Base-by-base conservation (phyloP, 2,329 filamentous ascomycete species). In the Penicillium sp. region DNA sequence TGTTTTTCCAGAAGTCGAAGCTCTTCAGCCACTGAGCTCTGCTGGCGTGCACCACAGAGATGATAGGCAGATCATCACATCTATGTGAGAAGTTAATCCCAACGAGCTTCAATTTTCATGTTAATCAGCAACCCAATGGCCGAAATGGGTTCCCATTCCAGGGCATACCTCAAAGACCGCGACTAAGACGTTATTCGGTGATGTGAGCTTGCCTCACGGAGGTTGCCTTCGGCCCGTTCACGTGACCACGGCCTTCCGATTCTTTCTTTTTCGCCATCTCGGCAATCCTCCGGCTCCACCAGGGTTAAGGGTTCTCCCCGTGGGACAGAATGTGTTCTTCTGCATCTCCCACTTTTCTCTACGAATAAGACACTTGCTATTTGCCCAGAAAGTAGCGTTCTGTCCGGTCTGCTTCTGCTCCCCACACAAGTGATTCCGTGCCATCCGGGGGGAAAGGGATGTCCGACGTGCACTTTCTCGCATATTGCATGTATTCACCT, bases 281-380 rank as follows among this genome's bases (percentile, higher is more conserved):
- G 59, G 59, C 39, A 58, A 48, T n/a, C 47, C 50, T 63, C 62
- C 62, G 62, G 41, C 48, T 49, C 31, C 55, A 47, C 14, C 31
- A 38, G 55, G 65, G 64, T 61, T 65, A 67, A 67, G 61, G 58
- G 58, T 64, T 39, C 61, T 65, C 55, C 64, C 64, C 50, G 34
- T 49, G 43, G 55, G 41, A 50, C 48, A 50, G 50, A 37, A 31
- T 4, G 43, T 49, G n/a, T 41, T 57, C 39, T 37, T 45, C 43
- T 60, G 31, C 41, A 58, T 31, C 47, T 28, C 15, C 34, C 38
- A 42, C 53, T 25, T n/a, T 14, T 17, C 22, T 39, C 42, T 28
- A 35, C 55, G 39, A 56, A 48, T 58, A 28, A 14, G 58, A 50
- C 37, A 51, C 37, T 57, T 54, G 47, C 31, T 61, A 63, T 58